Evolutionary conservation across 257 asterid genomes (phyloP).

Genomic region (Ilex asprella): DNA sequence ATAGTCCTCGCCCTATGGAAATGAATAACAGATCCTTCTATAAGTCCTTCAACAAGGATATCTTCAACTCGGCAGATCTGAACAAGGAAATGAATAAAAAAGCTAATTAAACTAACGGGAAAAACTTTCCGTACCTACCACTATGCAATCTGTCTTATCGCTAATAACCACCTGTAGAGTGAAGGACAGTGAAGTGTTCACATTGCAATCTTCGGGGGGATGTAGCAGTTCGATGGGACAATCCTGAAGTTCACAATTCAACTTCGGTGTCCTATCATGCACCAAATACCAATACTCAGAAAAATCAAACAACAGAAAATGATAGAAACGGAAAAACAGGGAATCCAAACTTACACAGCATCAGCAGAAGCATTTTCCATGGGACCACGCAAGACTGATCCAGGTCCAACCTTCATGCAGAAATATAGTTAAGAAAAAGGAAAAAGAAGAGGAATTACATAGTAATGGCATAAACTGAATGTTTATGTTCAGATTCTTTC

Average conservation of each 20-base stretch:
- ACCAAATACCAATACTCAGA: constrained; percentile 14
- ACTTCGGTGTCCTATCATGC: constrained; percentile 63
- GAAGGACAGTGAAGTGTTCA: constrained; percentile 92
- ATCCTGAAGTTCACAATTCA: constrained; percentile 57
- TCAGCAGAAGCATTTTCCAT: constrained; percentile 58
- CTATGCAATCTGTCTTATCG: not conserved
- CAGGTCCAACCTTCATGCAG: constrained; percentile 73
- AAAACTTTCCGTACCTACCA: not conserved
- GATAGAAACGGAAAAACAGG: constrained; percentile 7
- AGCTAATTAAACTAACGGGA: not conserved
- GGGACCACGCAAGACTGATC: constrained; percentile 89
- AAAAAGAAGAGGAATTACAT: not conserved
- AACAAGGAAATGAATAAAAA: constrained; percentile 3
- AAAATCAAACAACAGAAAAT: constrained; percentile 9
- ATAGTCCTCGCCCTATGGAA: constrained; percentile 93
- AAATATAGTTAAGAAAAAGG: not conserved
- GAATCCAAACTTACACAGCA: constrained; percentile 59
- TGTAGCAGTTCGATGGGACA: constrained; percentile 87
- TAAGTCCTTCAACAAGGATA: constrained; percentile 82
- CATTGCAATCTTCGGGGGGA: constrained; percentile 99
- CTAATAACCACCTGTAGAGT: constrained; percentile 79
- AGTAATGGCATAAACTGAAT: no score
- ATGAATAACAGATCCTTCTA: constrained; percentile 98
- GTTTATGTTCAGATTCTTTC: no score
- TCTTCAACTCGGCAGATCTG: constrained; percentile 99